These are phyloP conservation scores for Stagonosporopsis rhizophila DNA, from an alignment of 2,329 filamentous ascomycete genomes.

Conservation along the genomic window DNA sequence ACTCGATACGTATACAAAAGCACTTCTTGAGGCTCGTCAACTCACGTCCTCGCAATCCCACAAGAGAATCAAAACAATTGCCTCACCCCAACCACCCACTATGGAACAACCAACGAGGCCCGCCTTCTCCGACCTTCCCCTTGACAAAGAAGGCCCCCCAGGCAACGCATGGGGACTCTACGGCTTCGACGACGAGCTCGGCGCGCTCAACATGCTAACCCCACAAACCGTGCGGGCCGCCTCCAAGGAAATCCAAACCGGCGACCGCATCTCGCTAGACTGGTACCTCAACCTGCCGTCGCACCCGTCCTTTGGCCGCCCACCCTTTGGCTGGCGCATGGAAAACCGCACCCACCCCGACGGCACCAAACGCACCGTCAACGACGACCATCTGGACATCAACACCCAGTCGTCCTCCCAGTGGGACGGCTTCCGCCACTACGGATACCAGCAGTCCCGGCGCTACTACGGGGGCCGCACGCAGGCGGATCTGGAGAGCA, in stretches of 20 bases:
- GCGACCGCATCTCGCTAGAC: conserved; percentile 49
- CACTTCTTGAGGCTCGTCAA: background rate
- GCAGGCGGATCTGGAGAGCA: conserved; percentile 49
- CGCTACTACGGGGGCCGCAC: conserved; percentile 54
- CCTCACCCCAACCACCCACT: background rate
- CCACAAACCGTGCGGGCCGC: conserved; percentile 53
- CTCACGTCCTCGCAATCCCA: background rate
- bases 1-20: conserved; percentile 28
- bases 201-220: conserved; percentile 64
- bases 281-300: conserved; percentile 52
- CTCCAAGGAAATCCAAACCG: conserved; percentile 55
- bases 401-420: conserved; percentile 51
- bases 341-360: conserved; percentile 37
- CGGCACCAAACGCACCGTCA: conserved; percentile 40
- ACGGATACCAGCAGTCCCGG: conserved; percentile 52
- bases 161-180: conserved; percentile 66
- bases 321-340: conserved; percentile 40
- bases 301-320: conserved; percentile 48
- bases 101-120: conserved; percentile 37
- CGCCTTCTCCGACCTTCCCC: conserved; percentile 57
- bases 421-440: conserved; percentile 52
- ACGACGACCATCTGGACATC: conserved; percentile 48
- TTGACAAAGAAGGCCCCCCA: conserved; percentile 58
- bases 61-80: background rate
- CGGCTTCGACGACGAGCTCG: conserved; percentile 59